phyloP scores from a whole-genome alignment of 2,329 filamentous ascomycete species.

The Hypomyces rosellus region DNA sequence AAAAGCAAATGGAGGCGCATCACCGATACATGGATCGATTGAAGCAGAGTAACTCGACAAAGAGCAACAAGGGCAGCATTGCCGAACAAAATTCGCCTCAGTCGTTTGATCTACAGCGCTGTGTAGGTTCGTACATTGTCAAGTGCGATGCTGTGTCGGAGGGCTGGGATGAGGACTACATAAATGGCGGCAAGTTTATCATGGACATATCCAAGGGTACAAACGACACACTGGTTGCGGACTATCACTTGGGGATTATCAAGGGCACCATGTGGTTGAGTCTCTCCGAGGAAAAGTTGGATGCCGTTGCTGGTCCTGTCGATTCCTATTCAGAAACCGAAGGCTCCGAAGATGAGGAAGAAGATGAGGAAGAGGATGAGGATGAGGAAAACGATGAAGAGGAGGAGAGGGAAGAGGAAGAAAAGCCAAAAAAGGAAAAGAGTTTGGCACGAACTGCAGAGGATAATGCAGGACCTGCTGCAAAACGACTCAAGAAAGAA shows the following conservation, averaged over 20 bases:
- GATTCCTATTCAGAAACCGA: neutral
- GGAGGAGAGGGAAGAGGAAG: neutral
- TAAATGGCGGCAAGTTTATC: neutral
- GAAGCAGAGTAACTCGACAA: neutral
- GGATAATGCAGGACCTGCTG: neutral
- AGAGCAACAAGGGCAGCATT: neutral
- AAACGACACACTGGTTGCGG: neutral
- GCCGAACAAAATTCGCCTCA: neutral
- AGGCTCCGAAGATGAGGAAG: neutral
- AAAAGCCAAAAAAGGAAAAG: neutral
- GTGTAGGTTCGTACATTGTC: conserved; percentile 2
- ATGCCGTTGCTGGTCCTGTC: neutral
- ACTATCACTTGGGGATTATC: neutral
- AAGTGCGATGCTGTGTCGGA: neutral
- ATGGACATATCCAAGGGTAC: neutral
- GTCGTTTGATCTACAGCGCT: neutral
- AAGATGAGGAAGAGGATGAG: neutral
- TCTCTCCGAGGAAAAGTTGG: neutral
- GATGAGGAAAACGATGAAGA: neutral
- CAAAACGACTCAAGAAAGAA: neutral
- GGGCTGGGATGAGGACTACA: neutral
- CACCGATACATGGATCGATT: neutral
- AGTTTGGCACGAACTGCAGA: neutral
- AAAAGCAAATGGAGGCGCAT: conserved; percentile 1
- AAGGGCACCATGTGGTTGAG: conserved; percentile 2